These are phyloP conservation scores for Phytopythium vexans DNA, from an alignment of 352 stramenopile species.

Conservation along the genomic window DNA sequence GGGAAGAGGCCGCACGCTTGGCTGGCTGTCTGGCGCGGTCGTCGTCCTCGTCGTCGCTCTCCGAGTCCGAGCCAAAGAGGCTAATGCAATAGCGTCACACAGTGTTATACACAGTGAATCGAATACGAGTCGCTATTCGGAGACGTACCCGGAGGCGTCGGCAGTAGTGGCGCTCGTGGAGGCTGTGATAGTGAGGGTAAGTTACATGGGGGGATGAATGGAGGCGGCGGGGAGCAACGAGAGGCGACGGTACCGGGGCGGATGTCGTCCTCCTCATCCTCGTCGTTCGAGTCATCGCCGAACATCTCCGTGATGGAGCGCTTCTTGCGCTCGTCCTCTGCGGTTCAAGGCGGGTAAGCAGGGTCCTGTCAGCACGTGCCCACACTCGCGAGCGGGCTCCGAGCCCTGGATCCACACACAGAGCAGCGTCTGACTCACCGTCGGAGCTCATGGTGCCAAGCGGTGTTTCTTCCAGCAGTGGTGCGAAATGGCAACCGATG, in stretches of 20 bases:
- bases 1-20: constrained; percentile 44
- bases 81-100: constrained; percentile 15
- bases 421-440: constrained; percentile 28
- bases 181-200: constrained; percentile 13
- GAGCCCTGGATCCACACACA: not conserved
- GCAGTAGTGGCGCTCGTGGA: constrained; percentile 42
- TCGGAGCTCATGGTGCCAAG: constrained; percentile 41
- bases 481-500: not conserved
- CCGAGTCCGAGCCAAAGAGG: constrained; percentile 85
- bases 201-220: not conserved
- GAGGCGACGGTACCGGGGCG: constrained; percentile 27
- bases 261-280: constrained; percentile 58
- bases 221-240: constrained; percentile 1
- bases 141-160: constrained; percentile 62
- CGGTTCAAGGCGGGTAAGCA: too few species aligned
- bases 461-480: constrained; percentile 1
- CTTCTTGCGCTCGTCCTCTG: constrained; percentile 83
- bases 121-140: not conserved
- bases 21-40: constrained; percentile 13
- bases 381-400: not conserved
- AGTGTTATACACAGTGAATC: not conserved
- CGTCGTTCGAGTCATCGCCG: constrained; percentile 78
- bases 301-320: constrained; percentile 88
- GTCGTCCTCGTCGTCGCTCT: constrained; percentile 73
- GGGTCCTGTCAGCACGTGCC: too few species aligned